Percentiles rank a stretch among this genome's conserved stretches.
Evolutionary conservation across 73 alveolate species (phyloP).

Genomic region (Tetrahymena elliotti): DNA sequence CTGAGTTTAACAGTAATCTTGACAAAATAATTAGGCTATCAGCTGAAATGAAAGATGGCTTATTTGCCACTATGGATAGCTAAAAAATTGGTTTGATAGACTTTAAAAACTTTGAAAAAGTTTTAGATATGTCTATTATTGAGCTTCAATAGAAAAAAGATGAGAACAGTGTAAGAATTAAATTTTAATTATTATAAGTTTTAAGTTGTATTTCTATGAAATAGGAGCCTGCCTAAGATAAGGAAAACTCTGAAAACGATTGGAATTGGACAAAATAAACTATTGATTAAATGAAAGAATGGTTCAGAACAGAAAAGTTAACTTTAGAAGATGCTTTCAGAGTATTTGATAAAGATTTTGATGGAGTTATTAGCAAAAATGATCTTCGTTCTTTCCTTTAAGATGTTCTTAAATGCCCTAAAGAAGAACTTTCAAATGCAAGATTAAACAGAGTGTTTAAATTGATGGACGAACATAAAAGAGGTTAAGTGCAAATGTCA

Average conservation of each 20-base stretch:
- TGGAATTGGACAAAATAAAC: conserved; percentile 79
- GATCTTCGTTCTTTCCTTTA: conserved; percentile 60
- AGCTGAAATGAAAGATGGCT: conserved; percentile 64
- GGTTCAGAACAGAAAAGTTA: conserved; percentile 58
- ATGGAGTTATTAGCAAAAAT: conserved; percentile 58
- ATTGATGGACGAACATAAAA: conserved; percentile 64
- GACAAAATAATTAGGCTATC: conserved; percentile 50
- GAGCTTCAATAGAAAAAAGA: conserved; percentile 26
- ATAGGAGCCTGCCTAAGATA: neutral
- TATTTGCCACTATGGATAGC: conserved; percentile 79
- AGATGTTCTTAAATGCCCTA: conserved; percentile 51
- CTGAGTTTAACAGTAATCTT: conserved; percentile 56
- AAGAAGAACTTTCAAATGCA: conserved; percentile 46
- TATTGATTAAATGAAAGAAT: conserved; percentile 48
- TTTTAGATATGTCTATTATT: conserved; percentile 11
- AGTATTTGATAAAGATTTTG: conserved; percentile 80
- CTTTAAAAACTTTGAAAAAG: conserved; percentile 53
- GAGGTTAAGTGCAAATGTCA: conserved; percentile 54
- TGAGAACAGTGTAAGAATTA: neutral
- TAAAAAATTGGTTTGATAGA: conserved; percentile 70
- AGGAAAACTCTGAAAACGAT: conserved; percentile 41
- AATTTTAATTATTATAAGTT: neutral
- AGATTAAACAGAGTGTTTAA: conserved; percentile 75
- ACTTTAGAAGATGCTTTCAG: conserved; percentile 76
- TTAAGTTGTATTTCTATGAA: neutral